Evolutionary conservation across 2,329 filamentous ascomycete genomes (phyloP).

Genomic region (Ophiocordyceps sinensis): DNA sequence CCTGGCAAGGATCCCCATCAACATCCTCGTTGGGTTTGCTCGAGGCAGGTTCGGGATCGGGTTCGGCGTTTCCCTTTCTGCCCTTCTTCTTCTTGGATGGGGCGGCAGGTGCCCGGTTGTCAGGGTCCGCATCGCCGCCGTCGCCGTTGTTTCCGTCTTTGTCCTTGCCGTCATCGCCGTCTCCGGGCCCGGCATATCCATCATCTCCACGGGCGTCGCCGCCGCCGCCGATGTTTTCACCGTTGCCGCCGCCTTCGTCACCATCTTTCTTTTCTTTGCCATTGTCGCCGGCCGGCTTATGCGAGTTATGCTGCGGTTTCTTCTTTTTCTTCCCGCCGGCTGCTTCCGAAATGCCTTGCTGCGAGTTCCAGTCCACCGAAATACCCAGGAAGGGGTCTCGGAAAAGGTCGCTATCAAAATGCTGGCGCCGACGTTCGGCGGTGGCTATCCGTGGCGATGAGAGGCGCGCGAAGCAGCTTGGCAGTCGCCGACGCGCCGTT

Average conservation of each 20-base stretch:
- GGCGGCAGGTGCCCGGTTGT: constrained; percentile 17
- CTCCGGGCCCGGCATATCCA: neutral
- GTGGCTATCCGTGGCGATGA: neutral
- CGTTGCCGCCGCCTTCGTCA: constrained; percentile 3
- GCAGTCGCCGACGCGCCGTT: constrained; percentile 3
- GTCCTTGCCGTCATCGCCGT: constrained; percentile 3
- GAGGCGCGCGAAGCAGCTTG: neutral
- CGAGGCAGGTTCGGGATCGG: constrained; percentile 13
- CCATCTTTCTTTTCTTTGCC: constrained; percentile 3
- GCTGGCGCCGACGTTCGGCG: neutral
- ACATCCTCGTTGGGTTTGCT: constrained; percentile 20
- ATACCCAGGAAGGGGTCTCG: constrained; percentile 9
- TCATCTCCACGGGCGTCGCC: constrained; percentile 1
- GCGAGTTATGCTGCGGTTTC: constrained; percentile 2
- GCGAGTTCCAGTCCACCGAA: constrained; percentile 8
- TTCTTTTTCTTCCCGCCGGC: constrained; percentile 9
- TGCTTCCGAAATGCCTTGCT: constrained; percentile 5
- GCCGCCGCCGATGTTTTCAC: constrained; percentile 1
- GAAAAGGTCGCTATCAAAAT: constrained; percentile 4
- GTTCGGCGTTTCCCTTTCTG: constrained; percentile 10
- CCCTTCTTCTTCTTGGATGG: constrained; percentile 27
- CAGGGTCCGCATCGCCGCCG: constrained; percentile 21
- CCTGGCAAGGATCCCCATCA: constrained; percentile 43
- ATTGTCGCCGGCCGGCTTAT: constrained; percentile 4
- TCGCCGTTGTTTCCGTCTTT: constrained; percentile 17